phyloP scores from a whole-genome alignment of 495 filamentous ascomycete species.

The Neurospora discreta region DNA sequence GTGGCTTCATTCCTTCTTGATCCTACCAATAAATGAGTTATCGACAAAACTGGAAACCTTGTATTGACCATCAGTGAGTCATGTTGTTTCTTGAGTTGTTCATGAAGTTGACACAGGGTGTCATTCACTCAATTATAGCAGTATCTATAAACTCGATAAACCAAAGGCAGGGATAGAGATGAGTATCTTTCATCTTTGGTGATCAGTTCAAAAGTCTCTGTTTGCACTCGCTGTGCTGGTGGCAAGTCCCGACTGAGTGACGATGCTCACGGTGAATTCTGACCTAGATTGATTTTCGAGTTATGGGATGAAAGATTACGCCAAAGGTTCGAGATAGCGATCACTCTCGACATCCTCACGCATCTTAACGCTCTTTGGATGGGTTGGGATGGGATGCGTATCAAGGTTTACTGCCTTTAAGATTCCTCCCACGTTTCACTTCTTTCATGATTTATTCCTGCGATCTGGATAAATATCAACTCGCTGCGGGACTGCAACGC shows the following conservation, averaged over 20 bases:
- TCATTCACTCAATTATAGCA: no score
- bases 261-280: background rate
- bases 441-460: background rate
- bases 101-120: no score
- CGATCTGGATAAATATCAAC: background rate
- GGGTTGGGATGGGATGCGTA: background rate
- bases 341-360: background rate
- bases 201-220: background rate
- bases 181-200: background rate
- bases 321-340: background rate
- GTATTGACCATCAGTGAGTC: no score
- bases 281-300: background rate
- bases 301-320: background rate
- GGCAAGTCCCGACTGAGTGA: background rate
- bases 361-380: background rate
- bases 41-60: no score
- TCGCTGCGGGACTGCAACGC: background rate
- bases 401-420: background rate
- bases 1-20: no score
- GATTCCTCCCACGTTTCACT: background rate
- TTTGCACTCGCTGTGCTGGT: background rate
- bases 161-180: no score
- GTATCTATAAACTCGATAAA: no score
- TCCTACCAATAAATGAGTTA: no score
- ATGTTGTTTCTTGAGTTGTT: no score